Base-by-base conservation (phyloP, 345 rosid genomes). In the Citrus hindsii region DNA sequence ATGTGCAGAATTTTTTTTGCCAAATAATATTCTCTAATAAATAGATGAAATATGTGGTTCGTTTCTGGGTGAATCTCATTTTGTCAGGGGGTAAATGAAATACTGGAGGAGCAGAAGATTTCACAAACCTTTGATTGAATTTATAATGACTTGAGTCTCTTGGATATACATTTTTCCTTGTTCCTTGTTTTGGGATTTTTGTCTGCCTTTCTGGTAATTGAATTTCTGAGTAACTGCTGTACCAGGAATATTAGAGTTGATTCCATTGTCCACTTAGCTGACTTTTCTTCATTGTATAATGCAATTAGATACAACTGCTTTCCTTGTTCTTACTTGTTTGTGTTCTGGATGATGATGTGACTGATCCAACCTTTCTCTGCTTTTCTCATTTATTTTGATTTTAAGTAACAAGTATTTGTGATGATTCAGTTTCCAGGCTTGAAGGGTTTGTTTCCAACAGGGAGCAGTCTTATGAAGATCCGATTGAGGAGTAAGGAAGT, bases 391-490 rank as follows among this genome's bases (percentile, higher is more conserved):
- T 77, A 73, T 80, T 62, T 14, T 76, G 69, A 76, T 61, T 42
- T 69, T 42, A 37, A 69, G 73, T 77, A 42, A 66, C 77, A 79
- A 21, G 18, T 68, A 71, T 53, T 62, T 86, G 75, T 53, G 66
- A 21, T 76, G 48, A 72, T 83, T 82, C 92, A 96, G 99, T 96
- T 85, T 90, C 98, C 84, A 92, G 88, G 93, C 99, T 96, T 82
- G 98, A 96, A 86, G 98, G 99, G 65, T 96, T 96, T 85, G 88
- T 96, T 85, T 96, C 99, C 82, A 96, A 94, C 88, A 90, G 96
- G 86, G 99, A 96, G 86, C 97, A 94, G 86, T 92, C 99, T 12
- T 96, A 96, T 73, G 99, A 96, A 87, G 99, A 96, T 87, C 99
- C 99, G 61, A 96, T 91, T 73, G 99, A 96, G 85, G 99, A 94